Evolutionary conservation across 2,329 filamentous ascomycete genomes (phyloP).

Genomic region (Leptographium procerum): DNA sequence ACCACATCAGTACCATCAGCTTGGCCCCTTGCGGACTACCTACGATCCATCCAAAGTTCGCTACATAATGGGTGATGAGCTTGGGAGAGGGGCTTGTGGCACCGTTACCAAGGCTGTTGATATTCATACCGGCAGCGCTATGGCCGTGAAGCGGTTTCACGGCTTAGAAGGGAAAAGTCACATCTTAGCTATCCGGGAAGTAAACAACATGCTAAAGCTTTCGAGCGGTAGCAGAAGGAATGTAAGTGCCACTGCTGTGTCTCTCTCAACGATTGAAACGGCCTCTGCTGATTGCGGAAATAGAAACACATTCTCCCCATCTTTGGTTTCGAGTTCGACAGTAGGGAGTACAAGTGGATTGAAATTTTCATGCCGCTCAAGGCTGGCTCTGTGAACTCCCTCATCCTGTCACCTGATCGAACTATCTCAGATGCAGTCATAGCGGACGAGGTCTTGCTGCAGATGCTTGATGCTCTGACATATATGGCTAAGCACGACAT

Average conservation of each 20-base stretch:
- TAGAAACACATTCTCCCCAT: conserved; percentile 14
- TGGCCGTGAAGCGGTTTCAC: conserved; percentile 20
- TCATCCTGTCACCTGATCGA: not conserved
- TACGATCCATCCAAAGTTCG: conserved; percentile 4
- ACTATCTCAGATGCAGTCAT: not conserved
- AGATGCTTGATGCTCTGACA: conserved; percentile 14
- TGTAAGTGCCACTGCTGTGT: conserved; percentile 1
- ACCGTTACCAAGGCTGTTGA: conserved; percentile 15
- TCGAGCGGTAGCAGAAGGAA: conserved; percentile 1
- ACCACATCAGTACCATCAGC: not conserved
- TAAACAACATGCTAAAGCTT: conserved; percentile 16
- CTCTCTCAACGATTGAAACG: not conserved
- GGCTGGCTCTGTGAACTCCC: conserved; percentile 7
- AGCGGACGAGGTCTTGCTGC: conserved; percentile 5
- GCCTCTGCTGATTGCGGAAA: not conserved
- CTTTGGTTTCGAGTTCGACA: conserved; percentile 6
- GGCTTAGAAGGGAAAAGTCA: conserved; percentile 15
- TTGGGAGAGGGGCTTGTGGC: conserved; percentile 18
- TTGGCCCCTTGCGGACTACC: not conserved
- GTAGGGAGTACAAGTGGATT: conserved; percentile 3
- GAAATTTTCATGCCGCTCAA: conserved; percentile 12
- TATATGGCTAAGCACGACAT: conserved; percentile 45
- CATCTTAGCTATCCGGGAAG: conserved; percentile 17
- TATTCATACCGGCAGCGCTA: conserved; percentile 13
- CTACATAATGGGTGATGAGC: conserved; percentile 14